phyloP scores from a whole-genome alignment of 352 stramenopile genomes.

The Globisporangium heterothallicum region DNA sequence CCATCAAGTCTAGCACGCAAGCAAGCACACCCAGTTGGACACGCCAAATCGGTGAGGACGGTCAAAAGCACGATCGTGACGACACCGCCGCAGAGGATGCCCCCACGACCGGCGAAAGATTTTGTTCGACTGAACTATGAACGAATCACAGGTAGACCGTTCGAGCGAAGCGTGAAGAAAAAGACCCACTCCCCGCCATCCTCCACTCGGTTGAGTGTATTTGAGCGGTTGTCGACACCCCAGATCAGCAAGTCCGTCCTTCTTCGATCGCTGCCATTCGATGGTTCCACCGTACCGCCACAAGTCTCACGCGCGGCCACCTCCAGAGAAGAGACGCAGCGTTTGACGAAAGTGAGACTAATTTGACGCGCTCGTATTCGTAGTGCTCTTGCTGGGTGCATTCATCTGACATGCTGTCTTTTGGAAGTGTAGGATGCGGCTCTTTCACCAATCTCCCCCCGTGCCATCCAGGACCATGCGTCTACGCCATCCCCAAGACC shows the following conservation, averaged over 20 bases:
- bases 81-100: not conserved
- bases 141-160: slow-evolving; percentile 29
- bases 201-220: slow-evolving; percentile 19
- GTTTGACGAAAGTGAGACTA: slow-evolving; percentile 1
- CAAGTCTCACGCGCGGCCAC: not conserved
- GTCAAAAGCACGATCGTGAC: slow-evolving; percentile 7
- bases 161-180: slow-evolving; percentile 2
- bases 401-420: too few species aligned
- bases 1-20: not conserved
- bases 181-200: not conserved
- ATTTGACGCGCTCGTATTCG: not conserved
- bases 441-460: not conserved
- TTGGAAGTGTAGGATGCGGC: not conserved
- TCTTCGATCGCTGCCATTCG: not conserved
- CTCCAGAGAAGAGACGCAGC: not conserved
- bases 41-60: not conserved
- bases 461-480: not conserved
- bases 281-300: not conserved
- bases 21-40: slow-evolving; percentile 20
- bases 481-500: slow-evolving; percentile 6
- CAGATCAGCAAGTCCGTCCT: slow-evolving; percentile 18
- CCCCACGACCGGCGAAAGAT: slow-evolving; percentile 29
- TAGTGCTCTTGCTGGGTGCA: not conserved
- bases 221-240: slow-evolving; percentile 34
- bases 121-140: slow-evolving; percentile 61